Evolutionary conservation across 352 stramenopile species (phyloP).

Genomic region (Phytopythium ostracodes): DNA sequence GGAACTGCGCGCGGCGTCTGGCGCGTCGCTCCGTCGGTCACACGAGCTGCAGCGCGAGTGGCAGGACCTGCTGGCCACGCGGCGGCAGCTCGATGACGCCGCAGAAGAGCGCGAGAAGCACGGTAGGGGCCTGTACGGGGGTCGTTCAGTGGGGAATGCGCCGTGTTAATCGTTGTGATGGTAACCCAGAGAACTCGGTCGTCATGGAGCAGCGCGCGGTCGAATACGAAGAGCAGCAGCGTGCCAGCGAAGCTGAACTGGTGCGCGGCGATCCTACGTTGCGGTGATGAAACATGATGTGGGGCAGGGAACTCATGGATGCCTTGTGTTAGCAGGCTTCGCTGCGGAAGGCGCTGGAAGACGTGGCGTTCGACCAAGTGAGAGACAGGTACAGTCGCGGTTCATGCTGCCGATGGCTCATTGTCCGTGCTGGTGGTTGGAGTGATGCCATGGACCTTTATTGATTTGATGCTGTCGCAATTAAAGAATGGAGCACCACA

Average conservation of each 20-base stretch:
- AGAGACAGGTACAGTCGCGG: slow-evolving; percentile 22
- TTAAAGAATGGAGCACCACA: slow-evolving; percentile 32
- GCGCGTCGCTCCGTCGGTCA: slow-evolving; percentile 11
- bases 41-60: slow-evolving; percentile 24
- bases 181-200: slow-evolving; percentile 30
- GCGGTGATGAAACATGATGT: not conserved
- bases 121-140: slow-evolving; percentile 10
- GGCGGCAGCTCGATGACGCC: slow-evolving; percentile 23
- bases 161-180: not conserved
- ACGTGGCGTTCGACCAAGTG: slow-evolving; percentile 16
- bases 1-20: slow-evolving; percentile 6
- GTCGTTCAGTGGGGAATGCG: not conserved
- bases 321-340: slow-evolving; percentile 1
- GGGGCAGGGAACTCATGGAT: not conserved
- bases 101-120: slow-evolving; percentile 31
- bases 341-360: slow-evolving; percentile 18
- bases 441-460: not conserved
- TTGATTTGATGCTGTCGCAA: not conserved
- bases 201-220: slow-evolving; percentile 38
- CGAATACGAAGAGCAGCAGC: slow-evolving; percentile 29
- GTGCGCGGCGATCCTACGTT: slow-evolving; percentile 8
- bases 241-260: slow-evolving; percentile 26
- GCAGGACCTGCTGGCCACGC: slow-evolving; percentile 22
- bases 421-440: no score
- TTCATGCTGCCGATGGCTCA: no score